Evolutionary conservation across 148 eudicot species (phyloP), one percentile per base, ranked within the genome.

Genomic region (Cornus controversa): DNA sequence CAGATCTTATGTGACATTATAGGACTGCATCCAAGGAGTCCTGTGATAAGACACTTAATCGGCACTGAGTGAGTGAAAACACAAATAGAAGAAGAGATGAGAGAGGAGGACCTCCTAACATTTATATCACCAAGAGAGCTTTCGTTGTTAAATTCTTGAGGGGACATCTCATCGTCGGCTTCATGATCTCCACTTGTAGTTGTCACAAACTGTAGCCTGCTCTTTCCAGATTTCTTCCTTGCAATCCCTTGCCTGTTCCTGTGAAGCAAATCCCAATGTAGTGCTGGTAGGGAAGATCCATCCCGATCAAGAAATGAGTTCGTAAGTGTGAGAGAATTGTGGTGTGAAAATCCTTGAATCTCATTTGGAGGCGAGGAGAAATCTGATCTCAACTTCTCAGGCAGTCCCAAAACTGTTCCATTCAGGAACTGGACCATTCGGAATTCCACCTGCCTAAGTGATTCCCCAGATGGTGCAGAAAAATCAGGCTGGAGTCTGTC

Each of bases 391-490:
- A 89, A 85, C 74, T 91, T 96, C 65, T 91, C 92, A 15, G 98
- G 98, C 57, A 96, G 77, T 68, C 89, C 82, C 29, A 88, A 67
- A 47, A 93, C 78, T 37, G 91, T 86, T 45, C 91, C 85, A 29
- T 91, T 91, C 24, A 96, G 84, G 86, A 96, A 96, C 78, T 96
- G 97, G 53, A 82, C 79, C 97, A 96, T 89, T 74, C 99, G 91
- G 84, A 88, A 96, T 80, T 96, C 99, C 29, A 96, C 97, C 82
- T 96, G 94, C 78, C 99, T 85, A 71, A 93, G 90, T 34, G 99
- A 96, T 79, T 96, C 99, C 47, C 98, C 99, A 22, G 93, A 93
- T 78, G 99, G 99, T 24, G 97, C 89, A 6, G 85, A 83, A 74
- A 93, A 96, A 85, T 96, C 99, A 26, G 99, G 99, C 74, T 96